Conservation (phyloP, 805 yeast species). For the Clavispora asparagi region DNA sequence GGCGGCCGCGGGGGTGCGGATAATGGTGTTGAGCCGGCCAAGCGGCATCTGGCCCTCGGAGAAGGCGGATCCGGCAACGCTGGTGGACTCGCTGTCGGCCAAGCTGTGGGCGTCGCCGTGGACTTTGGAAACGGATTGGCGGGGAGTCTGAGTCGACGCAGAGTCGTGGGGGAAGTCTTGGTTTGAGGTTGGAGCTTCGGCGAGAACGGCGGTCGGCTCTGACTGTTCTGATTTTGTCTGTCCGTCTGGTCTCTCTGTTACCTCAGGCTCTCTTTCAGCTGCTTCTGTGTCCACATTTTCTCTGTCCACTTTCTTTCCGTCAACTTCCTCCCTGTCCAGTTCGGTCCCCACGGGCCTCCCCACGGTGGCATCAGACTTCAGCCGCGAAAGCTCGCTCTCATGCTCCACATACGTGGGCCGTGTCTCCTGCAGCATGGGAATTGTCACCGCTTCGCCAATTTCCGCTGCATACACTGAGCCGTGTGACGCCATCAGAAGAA, state of each 20-base stretch:
- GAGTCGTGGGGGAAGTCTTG: too few relatives aligned
- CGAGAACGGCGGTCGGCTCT: too few relatives aligned
- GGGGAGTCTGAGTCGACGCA: too few relatives aligned
- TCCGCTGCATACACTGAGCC: constrained; percentile 16
- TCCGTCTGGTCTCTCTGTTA: constrained; percentile 1
- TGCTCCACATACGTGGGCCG: not conserved
- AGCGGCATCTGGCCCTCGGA: constrained; percentile 13
- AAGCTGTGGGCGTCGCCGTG: constrained; percentile 1
- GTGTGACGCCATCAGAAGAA: constrained; percentile 8
- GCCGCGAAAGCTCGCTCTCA: not conserved
- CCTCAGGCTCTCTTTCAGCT: constrained; percentile 2
- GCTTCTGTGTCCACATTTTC: not conserved
- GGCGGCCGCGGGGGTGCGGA: constrained; percentile 5
- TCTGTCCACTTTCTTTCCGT: not conserved
- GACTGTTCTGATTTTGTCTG: too few relatives aligned
- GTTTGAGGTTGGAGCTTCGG: too few relatives aligned
- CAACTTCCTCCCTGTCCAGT: too few relatives aligned
- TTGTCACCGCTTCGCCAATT: constrained; percentile 17
- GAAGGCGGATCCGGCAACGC: constrained; percentile 1
- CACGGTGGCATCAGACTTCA: not conserved
- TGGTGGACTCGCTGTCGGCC: constrained; percentile 10
- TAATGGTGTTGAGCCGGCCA: constrained; percentile 19
- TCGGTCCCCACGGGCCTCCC: too few relatives aligned
- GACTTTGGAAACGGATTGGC: constrained; percentile 3
- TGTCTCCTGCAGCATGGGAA: constrained; percentile 5